These are phyloP conservation scores for Podaxis rugospora DNA, from an alignment of 768 basidiomycete species.

Conservation along the genomic window DNA sequence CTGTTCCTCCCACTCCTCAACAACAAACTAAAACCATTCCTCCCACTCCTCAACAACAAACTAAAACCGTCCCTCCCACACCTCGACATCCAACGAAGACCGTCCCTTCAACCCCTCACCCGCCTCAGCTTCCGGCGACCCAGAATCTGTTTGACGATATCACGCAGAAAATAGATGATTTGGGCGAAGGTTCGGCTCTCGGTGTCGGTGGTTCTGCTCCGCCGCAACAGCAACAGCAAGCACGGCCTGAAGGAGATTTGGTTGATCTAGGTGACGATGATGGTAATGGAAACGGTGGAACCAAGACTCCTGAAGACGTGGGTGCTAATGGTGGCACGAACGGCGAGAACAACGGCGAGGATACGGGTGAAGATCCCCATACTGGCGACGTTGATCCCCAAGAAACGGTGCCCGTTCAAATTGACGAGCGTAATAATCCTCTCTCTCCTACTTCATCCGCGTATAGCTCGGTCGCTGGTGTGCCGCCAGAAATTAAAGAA, in stretches of 20 bases:
- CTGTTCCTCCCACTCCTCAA: neutral
- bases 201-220: neutral
- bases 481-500: conserved; percentile 1
- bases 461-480: conserved; percentile 6
- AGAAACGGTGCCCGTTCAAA: neutral
- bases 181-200: neutral
- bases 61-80: neutral
- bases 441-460: neutral
- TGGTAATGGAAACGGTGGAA: neutral
- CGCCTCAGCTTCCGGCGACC: neutral
- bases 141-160: neutral
- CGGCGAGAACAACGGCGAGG: neutral
- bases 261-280: neutral
- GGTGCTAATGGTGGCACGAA: neutral
- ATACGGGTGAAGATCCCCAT: neutral
- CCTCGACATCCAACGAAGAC: neutral
- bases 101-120: neutral
- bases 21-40: neutral
- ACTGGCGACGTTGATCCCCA: neutral
- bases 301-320: neutral
- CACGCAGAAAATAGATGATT: neutral
- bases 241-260: neutral
- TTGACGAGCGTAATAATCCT: conserved; percentile 2
- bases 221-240: neutral
- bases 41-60: neutral